A percentile compares a stretch with the other conserved stretches of the same genome.
Evolutionary conservation across 352 stramenopile genomes (phyloP).

Genomic region (Phytopythium chamaehyphon): DNA sequence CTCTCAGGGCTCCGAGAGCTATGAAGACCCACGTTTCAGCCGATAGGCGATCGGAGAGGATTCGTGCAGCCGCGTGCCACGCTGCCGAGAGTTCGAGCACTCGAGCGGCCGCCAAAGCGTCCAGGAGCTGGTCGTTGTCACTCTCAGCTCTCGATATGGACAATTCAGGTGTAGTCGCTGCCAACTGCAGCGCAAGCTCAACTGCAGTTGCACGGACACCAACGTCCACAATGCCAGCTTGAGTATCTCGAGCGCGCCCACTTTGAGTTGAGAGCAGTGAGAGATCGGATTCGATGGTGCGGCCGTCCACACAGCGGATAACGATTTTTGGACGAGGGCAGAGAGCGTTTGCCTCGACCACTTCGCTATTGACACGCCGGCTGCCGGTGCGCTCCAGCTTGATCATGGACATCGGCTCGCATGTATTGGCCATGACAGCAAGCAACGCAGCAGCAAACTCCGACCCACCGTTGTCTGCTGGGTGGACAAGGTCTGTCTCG

Average conservation of each 20-base stretch:
- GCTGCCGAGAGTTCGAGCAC: constrained; percentile 14
- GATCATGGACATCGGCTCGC: constrained; percentile 34
- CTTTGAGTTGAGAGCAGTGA: constrained; percentile 2
- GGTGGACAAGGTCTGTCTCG: not conserved
- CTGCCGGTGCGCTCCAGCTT: constrained; percentile 21
- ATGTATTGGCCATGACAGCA: constrained; percentile 13
- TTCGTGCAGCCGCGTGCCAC: constrained; percentile 34
- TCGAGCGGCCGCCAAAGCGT: constrained; percentile 22
- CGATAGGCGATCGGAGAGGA: constrained; percentile 24
- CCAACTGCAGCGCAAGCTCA: not conserved
- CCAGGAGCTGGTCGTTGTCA: constrained; percentile 5
- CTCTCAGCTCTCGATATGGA: constrained; percentile 7
- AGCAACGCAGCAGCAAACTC: constrained; percentile 22
- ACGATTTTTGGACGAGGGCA: constrained; percentile 1
- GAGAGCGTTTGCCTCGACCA: constrained; percentile 2
- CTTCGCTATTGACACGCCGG: not conserved
- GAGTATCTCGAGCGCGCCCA: constrained; percentile 4
- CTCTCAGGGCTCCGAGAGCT: constrained; percentile 20
- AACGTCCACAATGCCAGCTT: not conserved
- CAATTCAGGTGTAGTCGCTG: not conserved
- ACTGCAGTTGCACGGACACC: not conserved
- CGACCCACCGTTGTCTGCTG: constrained; percentile 8
- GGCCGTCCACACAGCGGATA: constrained; percentile 14
- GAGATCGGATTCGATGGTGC: constrained; percentile 7
- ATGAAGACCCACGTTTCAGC: constrained; percentile 19